Conservation (phyloP, 805 yeast genomes). For the Barnettozyma siamensis region DNA sequence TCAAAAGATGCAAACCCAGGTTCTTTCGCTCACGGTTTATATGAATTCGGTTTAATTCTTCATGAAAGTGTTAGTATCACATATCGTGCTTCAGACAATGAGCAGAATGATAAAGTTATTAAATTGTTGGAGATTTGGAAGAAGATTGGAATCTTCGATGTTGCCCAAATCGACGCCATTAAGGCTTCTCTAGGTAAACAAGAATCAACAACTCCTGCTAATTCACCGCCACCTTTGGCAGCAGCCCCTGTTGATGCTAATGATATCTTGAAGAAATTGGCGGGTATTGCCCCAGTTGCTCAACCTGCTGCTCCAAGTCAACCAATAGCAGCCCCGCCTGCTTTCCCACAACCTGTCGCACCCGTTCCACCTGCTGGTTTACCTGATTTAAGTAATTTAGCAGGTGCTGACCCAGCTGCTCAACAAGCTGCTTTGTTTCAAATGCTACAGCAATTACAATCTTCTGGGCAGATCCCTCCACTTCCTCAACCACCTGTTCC, state of each 20-base stretch:
- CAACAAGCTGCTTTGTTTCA: constrained; percentile 40
- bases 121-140: constrained; percentile 93
- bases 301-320: constrained; percentile 9
- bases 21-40: constrained; percentile 68
- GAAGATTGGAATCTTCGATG: constrained; percentile 70
- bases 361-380: constrained; percentile 12
- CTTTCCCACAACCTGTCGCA: constrained; percentile 20
- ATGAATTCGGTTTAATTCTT: constrained; percentile 56
- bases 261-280: constrained; percentile 64
- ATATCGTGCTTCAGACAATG: constrained; percentile 47
- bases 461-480: constrained; percentile 23
- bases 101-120: constrained; percentile 65
- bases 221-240: constrained; percentile 24
- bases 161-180: constrained; percentile 47
- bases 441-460: constrained; percentile 31
- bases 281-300: constrained; percentile 35
- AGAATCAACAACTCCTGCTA: constrained; percentile 63
- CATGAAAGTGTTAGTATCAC: constrained; percentile 61
- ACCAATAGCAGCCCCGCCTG: constrained; percentile 3
- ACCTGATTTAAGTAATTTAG: constrained; percentile 14
- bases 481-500: constrained; percentile 16
- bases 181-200: constrained; percentile 41
- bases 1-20: constrained; percentile 55
- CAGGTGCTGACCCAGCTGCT: constrained; percentile 24
- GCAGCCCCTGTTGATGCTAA: constrained; percentile 41